Evolutionary conservation across 768 basidiomycete species (phyloP).

Genomic region (Podaxis rugospora): DNA sequence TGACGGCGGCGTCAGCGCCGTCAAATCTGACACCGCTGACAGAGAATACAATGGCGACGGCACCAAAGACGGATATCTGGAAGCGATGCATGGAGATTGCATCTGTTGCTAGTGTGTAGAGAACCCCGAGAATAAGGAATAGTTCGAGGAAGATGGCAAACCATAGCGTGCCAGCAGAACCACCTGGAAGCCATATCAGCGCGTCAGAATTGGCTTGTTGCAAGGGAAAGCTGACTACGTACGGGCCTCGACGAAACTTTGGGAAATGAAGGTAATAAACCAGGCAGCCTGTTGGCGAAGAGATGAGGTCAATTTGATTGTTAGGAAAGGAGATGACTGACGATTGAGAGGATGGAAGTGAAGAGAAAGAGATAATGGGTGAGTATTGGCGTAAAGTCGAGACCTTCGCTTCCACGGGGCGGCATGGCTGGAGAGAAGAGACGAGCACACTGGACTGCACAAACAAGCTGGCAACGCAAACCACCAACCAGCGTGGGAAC

Average conservation of each 20-base stretch:
- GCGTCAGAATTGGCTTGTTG: background rate
- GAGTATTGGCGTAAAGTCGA: conserved; percentile 85
- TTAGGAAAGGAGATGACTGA: conserved; percentile 35
- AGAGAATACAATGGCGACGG: conserved; percentile 84
- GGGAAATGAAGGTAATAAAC: conserved; percentile 76
- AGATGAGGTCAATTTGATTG: conserved; percentile 7
- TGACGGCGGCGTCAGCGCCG: conserved; percentile 44
- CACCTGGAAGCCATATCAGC: conserved; percentile 24
- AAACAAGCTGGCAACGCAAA: conserved; percentile 10
- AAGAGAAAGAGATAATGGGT: conserved; percentile 91
- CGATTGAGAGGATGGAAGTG: conserved; percentile 77
- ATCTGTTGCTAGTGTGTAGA: conserved; percentile 81
- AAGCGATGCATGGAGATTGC: conserved; percentile 89
- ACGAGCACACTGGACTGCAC: conserved; percentile 8
- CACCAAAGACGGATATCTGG: conserved; percentile 86
- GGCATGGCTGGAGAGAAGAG: conserved; percentile 32
- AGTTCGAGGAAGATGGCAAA: conserved; percentile 81
- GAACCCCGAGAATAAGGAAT: conserved; percentile 65
- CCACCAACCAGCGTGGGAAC: conserved; percentile 3
- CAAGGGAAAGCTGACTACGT: conserved; percentile 13
- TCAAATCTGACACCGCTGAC: conserved; percentile 51
- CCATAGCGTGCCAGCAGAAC: conserved; percentile 66
- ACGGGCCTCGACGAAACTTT: conserved; percentile 61
- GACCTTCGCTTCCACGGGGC: conserved; percentile 57
- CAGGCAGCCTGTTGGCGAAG: conserved; percentile 52